Conservation (phyloP, 768 basidiomycete genomes). For the Termitomyces sp. region DNA sequence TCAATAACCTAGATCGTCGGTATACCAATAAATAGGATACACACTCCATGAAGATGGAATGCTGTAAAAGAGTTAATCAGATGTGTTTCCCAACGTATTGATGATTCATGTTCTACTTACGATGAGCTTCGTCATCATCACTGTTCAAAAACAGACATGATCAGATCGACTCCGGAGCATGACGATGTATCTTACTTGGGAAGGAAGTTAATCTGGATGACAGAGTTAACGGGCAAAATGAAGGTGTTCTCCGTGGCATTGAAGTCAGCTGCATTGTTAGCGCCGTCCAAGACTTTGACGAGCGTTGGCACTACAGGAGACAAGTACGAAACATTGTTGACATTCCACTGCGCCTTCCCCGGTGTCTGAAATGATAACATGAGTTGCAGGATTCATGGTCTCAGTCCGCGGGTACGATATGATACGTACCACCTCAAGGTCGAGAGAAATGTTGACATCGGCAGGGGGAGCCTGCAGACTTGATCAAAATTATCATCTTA, state of each 20-base stretch:
- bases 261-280: conserved; percentile 21
- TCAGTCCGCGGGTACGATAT: not conserved
- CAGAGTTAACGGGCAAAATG: conserved; percentile 28
- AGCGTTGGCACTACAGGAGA: conserved; percentile 24
- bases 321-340: conserved; percentile 27
- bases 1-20: not conserved
- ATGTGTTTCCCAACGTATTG: not conserved
- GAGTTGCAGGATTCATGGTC: not conserved
- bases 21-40: not conserved
- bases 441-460: conserved; percentile 21
- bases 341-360: conserved; percentile 23
- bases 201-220: conserved; percentile 33
- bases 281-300: conserved; percentile 31
- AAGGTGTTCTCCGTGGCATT: conserved; percentile 32
- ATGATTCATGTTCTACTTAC: conserved; percentile 7
- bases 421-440: conserved; percentile 17
- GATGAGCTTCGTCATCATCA: conserved; percentile 23
- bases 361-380: conserved; percentile 7
- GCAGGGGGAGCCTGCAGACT: conserved; percentile 15
- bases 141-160: conserved; percentile 5
- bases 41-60: conserved; percentile 27
- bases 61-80: conserved; percentile 7
- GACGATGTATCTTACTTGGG: conserved; percentile 11
- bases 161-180: not conserved
- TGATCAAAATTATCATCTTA: not conserved